Conservation (phyloP, 768 basidiomycete genomes). For the Tulasnella sp. region DNA sequence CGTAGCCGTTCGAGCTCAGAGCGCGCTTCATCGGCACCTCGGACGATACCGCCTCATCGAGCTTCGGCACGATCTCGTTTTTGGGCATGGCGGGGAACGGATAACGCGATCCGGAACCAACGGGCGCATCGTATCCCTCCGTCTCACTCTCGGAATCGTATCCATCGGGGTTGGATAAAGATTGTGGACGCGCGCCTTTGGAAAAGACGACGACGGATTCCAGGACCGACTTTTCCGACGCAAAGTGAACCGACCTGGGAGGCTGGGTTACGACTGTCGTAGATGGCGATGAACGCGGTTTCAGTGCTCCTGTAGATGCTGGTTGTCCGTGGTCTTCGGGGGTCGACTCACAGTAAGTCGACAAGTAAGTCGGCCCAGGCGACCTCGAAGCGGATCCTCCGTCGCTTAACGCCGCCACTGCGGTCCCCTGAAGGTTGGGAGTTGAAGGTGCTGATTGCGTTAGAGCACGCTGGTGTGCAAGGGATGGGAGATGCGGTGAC, state of each 20-base stretch:
- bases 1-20: conserved; percentile 3
- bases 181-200: conserved; percentile 17
- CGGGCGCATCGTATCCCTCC: conserved; percentile 1
- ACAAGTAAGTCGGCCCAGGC: too few relatives aligned
- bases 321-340: not conserved
- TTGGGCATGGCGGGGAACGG: conserved; percentile 20
- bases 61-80: not conserved
- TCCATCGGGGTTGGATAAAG: conserved; percentile 9
- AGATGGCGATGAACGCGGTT: not conserved
- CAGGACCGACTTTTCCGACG: conserved; percentile 6
- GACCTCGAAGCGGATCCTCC: conserved; percentile 5
- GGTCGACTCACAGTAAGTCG: not conserved
- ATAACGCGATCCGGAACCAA: conserved; percentile 16
- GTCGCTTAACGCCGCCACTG: not conserved
- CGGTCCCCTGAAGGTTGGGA: not conserved
- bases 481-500: conserved; percentile 17
- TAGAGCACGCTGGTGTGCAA: conserved; percentile 11
- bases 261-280: conserved; percentile 15
- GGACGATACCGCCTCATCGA: not conserved
- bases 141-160: conserved; percentile 19
- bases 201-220: conserved; percentile 22
- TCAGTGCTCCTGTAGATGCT: not conserved
- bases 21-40: not conserved
- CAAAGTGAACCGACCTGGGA: conserved; percentile 21
- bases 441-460: conserved; percentile 20